Percentiles rank a stretch among this genome's conserved stretches.
phyloP scores from a whole-genome alignment of 352 stramenopile genomes.

The Pythium scleroteichum region DNA sequence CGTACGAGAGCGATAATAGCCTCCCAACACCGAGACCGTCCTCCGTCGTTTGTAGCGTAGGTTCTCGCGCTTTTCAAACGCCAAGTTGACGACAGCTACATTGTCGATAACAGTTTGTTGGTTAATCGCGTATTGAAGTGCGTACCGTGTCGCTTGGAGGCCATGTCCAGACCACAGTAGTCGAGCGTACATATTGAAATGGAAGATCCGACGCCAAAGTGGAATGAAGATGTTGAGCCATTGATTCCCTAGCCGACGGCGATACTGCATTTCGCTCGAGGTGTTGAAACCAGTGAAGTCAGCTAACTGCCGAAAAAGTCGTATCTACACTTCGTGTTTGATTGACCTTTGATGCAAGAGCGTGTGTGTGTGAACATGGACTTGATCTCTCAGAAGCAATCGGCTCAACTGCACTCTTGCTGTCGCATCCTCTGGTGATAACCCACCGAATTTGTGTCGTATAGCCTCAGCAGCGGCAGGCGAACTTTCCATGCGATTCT shows the following conservation, averaged over 20 bases:
- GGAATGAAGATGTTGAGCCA: conserved; percentile 9
- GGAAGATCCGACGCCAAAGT: background rate
- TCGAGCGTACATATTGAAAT: background rate
- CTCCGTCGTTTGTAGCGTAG: background rate
- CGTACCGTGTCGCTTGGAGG: conserved; percentile 4
- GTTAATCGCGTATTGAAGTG: background rate
- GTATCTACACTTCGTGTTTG: conserved; percentile 25
- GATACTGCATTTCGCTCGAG: conserved; percentile 22
- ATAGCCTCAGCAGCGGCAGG: background rate
- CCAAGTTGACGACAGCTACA: conserved; percentile 1
- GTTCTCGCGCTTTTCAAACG: background rate
- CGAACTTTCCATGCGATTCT: too few relatives aligned
- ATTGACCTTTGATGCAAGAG: conserved; percentile 27
- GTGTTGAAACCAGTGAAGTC: conserved; percentile 7
- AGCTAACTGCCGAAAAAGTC: conserved; percentile 26
- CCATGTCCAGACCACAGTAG: conserved; percentile 1
- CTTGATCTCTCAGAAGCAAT: conserved; percentile 21
- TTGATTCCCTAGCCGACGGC: conserved; percentile 26
- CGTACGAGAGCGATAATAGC: conserved; percentile 4
- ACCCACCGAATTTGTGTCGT: conserved; percentile 19
- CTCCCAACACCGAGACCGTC: background rate
- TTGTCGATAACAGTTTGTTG: conserved; percentile 1
- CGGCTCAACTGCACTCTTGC: conserved; percentile 25
- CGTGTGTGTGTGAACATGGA: conserved; percentile 21
- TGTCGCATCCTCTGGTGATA: conserved; percentile 12